phyloP scores from a whole-genome alignment of 2,329 filamentous ascomycete species.

The Triangularia setosa region DNA sequence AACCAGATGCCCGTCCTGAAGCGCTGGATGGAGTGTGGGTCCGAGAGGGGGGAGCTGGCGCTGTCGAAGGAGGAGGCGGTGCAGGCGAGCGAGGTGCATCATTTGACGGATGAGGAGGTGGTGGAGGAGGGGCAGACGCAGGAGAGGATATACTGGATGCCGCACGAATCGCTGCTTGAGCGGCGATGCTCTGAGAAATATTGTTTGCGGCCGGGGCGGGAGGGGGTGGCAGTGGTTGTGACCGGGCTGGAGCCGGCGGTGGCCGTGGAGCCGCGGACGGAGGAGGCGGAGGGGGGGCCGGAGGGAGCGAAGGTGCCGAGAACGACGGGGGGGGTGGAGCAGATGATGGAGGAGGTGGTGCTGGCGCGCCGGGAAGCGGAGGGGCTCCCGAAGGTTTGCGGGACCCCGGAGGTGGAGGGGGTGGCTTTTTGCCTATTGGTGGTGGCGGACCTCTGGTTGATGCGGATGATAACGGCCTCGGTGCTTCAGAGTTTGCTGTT shows the following conservation, averaged over 20 bases:
- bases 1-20: conserved; percentile 43
- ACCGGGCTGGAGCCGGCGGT: conserved; percentile 35
- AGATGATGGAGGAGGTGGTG: conserved; percentile 38
- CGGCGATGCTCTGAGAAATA: conserved; percentile 35
- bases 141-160: conserved; percentile 29
- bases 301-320: conserved; percentile 41
- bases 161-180: conserved; percentile 39
- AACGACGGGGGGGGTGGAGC: conserved; percentile 36
- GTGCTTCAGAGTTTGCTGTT: conserved; percentile 43
- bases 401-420: conserved; percentile 57
- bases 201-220: conserved; percentile 29
- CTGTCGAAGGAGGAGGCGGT: conserved; percentile 38
- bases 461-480: conserved; percentile 57
- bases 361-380: conserved; percentile 30
- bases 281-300: conserved; percentile 42
- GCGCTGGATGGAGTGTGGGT: conserved; percentile 28
- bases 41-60: conserved; percentile 31
- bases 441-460: conserved; percentile 69
- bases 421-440: conserved; percentile 72
- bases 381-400: conserved; percentile 50
- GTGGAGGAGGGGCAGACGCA: conserved; percentile 33
- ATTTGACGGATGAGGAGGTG: conserved; percentile 36
- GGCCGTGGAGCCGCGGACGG: conserved; percentile 27
- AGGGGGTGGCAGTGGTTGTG: conserved; percentile 34
- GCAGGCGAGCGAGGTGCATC: conserved; percentile 37